Evolutionary conservation across 306 rosid species (phyloP), one percentile per base, ranked within the genome.

Genomic region (Trifolium dubium): DNA sequence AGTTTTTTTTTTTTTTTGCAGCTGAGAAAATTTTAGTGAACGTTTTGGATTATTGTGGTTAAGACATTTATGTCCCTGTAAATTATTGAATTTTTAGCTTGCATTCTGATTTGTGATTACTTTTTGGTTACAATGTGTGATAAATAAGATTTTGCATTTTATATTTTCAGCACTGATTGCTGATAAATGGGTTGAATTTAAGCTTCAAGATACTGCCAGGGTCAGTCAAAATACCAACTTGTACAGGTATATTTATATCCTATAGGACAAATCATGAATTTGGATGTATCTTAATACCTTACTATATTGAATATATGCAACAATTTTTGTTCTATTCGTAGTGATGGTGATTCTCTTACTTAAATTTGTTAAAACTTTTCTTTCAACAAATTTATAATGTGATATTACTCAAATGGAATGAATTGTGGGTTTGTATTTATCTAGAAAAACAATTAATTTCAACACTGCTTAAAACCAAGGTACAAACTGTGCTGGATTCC

Each of bases 131-230:
- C 14, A 56, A 30, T 76, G 63, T 39, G 2, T 72, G 14, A 39
- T 2, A 8, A 41, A 58, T 11, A 39, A 55, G 71, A 37, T 35
- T 76, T 35, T 44, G 59, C 8, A 40, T 67, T 74, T 49, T 77
- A 4, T 12, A 31, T 66, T 79, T 83, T 65, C 96, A 91, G 98
- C 96, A 0, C 92, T 93, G 17, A 79, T 62, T 59, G 85, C 98
- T 6, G 79, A 88, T 73, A 86, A 76, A 68, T 93, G 96, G 98
- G 12, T 85, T 69, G 88, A 88, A 81, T 93, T 93, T 82, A 89
- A 88, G 96, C 70, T 93, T 85, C 96, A 93, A 88, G 98, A 93
- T 82, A 82, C 90, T 66, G 93, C 97, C 50, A 83, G 93, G 80
- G 97, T 93, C 77, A 88, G 88, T 87, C 96, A 93, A 78, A 85